A percentile compares a stretch with the other conserved stretches of the same genome.
phyloP scores from a whole-genome alignment of 345 rosid genomes.

The Sisymbrium irio region DNA sequence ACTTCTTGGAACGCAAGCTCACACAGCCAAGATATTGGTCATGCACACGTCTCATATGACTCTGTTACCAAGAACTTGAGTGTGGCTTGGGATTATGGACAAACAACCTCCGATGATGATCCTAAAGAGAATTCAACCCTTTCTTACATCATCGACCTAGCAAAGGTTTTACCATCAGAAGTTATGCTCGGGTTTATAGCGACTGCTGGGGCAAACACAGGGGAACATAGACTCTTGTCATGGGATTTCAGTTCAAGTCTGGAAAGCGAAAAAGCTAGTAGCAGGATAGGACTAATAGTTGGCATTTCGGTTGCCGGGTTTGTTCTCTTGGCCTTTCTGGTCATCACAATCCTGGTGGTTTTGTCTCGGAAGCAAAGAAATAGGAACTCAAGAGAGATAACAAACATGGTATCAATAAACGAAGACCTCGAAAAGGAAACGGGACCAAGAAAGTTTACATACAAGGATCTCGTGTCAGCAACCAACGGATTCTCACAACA shows the following conservation, averaged over 20 bases:
- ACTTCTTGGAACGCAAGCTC: conserved; percentile 37
- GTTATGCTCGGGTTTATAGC: conserved; percentile 47
- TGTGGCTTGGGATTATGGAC: conserved; percentile 36
- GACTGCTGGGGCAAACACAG: conserved; percentile 13
- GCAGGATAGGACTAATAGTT: background rate
- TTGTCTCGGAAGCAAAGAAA: conserved; percentile 12
- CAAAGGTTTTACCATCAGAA: conserved; percentile 33
- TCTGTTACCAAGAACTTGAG: conserved; percentile 37
- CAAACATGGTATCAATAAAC: conserved; percentile 28
- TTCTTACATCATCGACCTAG: conserved; percentile 39
- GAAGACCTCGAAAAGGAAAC: conserved; percentile 43
- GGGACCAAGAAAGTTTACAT: conserved; percentile 43
- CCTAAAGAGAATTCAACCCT: conserved; percentile 31
- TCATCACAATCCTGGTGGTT: background rate
- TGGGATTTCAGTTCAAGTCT: conserved; percentile 45
- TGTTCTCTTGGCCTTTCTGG: background rate
- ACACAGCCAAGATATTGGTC: conserved; percentile 22
- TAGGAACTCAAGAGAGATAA: background rate
- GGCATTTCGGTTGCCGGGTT: conserved; percentile 14
- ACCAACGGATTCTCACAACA: conserved; percentile 39
- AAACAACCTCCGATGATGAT: background rate
- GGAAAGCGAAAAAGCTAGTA: background rate
- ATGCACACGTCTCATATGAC: conserved; percentile 33
- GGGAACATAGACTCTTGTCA: conserved; percentile 28
- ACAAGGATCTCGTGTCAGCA: conserved; percentile 34